Evolutionary conservation across 345 rosid genomes (phyloP).

Genomic region (Geranium rotundifolium): DNA sequence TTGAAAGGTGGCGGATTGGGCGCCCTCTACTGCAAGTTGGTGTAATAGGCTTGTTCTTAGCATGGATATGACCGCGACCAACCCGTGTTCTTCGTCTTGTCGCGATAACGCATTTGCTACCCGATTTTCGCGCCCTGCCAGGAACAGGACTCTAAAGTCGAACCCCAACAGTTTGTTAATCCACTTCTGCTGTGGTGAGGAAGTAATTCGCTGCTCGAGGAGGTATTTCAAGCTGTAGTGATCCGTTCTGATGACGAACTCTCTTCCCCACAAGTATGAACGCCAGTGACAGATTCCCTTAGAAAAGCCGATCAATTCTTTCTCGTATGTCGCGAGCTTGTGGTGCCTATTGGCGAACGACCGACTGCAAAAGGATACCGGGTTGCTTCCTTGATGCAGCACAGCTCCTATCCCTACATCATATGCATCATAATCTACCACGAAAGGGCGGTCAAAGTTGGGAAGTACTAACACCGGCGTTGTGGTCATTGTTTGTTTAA

Average conservation of each 20-base stretch:
- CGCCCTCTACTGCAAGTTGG: neutral
- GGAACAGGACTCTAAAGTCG: neutral
- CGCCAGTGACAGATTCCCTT: neutral
- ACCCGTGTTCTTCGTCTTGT: neutral
- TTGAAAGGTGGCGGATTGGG: neutral
- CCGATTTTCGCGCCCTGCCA: neutral
- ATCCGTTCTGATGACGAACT: neutral
- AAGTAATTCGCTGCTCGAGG: neutral
- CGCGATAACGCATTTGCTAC: neutral
- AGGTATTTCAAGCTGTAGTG: neutral
- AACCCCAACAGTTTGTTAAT: neutral
- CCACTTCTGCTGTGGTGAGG: neutral
- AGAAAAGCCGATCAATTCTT: neutral
- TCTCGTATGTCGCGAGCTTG: neutral
- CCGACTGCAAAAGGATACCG: neutral
- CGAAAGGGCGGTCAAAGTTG: neutral
- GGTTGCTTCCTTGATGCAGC: neutral
- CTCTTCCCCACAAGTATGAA: neutral
- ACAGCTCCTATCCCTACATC: neutral
- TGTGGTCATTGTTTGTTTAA: neutral
- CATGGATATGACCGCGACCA: neutral
- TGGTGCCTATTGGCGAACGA: neutral
- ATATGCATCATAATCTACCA: neutral
- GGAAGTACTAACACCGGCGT: neutral
- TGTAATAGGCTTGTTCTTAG: neutral